These are phyloP conservation scores for Solanum piurae DNA, from an alignment of 257 asterid species.

Conservation along the genomic window DNA sequence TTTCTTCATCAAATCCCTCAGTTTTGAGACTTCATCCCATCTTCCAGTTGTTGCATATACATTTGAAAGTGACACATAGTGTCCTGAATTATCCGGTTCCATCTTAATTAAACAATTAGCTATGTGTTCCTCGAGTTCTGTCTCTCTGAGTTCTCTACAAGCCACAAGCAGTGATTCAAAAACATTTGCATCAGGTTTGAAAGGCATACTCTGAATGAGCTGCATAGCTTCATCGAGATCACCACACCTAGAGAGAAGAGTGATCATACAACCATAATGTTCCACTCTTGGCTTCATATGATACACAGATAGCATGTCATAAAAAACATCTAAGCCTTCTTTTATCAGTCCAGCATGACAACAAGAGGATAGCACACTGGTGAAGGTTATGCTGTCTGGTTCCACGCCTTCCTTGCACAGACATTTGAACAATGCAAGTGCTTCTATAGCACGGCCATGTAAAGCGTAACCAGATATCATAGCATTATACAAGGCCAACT, in stretches of 20 bases:
- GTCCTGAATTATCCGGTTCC: slow-evolving; percentile 19
- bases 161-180: slow-evolving; percentile 20
- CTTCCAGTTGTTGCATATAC: slow-evolving; percentile 17
- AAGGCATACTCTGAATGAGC: slow-evolving; percentile 12
- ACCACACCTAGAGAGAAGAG: slow-evolving; percentile 16
- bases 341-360: slow-evolving; percentile 11
- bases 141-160: slow-evolving; percentile 16
- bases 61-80: slow-evolving; percentile 22
- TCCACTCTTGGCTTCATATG: slow-evolving; percentile 11
- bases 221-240: slow-evolving; percentile 2
- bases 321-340: background rate
- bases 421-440: slow-evolving; percentile 4
- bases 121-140: slow-evolving; percentile 9
- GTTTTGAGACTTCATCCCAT: slow-evolving; percentile 13
- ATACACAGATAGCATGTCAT: slow-evolving; percentile 9
- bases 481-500: slow-evolving; percentile 15
- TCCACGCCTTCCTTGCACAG: slow-evolving; percentile 2
- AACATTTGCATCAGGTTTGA: slow-evolving; percentile 11
- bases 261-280: slow-evolving; percentile 17
- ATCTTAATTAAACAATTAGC: slow-evolving; percentile 6
- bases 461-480: slow-evolving; percentile 22
- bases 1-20: slow-evolving; percentile 14
- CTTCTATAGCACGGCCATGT: slow-evolving; percentile 16
- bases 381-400: slow-evolving; percentile 20
- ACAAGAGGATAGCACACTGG: slow-evolving; percentile 16